These are phyloP conservation scores for Singerocomus rubriflavus DNA, from an alignment of 1,284 basidiomycete genomes.

Conservation along the genomic window DNA sequence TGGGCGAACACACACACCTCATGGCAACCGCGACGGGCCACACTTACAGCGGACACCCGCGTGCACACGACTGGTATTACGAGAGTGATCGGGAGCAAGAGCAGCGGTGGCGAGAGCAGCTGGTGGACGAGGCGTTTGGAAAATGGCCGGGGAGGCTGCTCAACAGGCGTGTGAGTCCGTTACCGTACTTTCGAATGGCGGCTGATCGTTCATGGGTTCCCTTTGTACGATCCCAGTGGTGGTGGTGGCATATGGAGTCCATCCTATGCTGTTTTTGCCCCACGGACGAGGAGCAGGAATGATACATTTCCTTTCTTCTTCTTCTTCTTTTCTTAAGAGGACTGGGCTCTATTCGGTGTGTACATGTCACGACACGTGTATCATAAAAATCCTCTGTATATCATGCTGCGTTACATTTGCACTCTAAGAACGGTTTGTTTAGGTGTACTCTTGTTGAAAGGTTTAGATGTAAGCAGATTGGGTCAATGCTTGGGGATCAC, in stretches of 20 bases:
- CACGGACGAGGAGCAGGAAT: slow-evolving; percentile 33
- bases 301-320: background rate
- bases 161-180: slow-evolving; percentile 59
- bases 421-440: background rate
- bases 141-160: slow-evolving; percentile 63
- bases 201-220: background rate
- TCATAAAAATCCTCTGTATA: slow-evolving; percentile 12
- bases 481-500: slow-evolving; percentile 47
- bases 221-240: slow-evolving; percentile 51
- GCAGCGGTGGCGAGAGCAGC: slow-evolving; percentile 35
- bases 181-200: slow-evolving; percentile 6
- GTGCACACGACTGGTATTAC: slow-evolving; percentile 6
- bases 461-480: background rate
- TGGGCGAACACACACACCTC: slow-evolving; percentile 36
- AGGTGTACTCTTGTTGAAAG: slow-evolving; percentile 7
- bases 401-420: slow-evolving; percentile 5
- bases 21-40: slow-evolving; percentile 12
- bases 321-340: no score
- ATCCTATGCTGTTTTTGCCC: slow-evolving; percentile 51
- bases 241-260: slow-evolving; percentile 71
- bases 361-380: slow-evolving; percentile 8
- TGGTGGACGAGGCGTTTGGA: slow-evolving; percentile 55
- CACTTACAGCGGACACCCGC: slow-evolving; percentile 14
- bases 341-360: background rate
- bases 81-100: slow-evolving; percentile 32